Evolutionary conservation across 495 filamentous ascomycete genomes (phyloP).

Genomic region (Penicillium lividum): DNA sequence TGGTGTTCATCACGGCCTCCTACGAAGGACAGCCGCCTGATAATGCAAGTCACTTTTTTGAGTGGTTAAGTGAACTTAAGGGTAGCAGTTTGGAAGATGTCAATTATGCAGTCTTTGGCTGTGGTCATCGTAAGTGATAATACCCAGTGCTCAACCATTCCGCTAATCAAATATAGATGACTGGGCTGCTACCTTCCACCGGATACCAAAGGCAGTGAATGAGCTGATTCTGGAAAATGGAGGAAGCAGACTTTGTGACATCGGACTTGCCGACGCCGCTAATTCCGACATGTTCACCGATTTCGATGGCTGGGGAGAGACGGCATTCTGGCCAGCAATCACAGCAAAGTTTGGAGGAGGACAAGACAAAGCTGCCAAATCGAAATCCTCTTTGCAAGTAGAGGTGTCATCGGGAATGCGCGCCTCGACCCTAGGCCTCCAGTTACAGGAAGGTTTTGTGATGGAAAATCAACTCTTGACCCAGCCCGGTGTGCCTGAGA

Average conservation of each 20-base stretch:
- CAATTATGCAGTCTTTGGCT: conserved; percentile 64
- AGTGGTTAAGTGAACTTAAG: conserved; percentile 60
- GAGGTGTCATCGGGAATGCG: conserved; percentile 59
- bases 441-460: conserved; percentile 64
- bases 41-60: conserved; percentile 68
- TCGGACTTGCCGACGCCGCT: conserved; percentile 63
- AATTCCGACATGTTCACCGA: conserved; percentile 65
- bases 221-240: conserved; percentile 51
- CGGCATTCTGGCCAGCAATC: conserved; percentile 64
- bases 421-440: conserved; percentile 62
- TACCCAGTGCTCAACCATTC: neutral
- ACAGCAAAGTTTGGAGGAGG: conserved; percentile 46
- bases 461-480: conserved; percentile 57
- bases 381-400: conserved; percentile 48
- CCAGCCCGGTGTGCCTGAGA: conserved; percentile 52
- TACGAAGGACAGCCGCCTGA: conserved; percentile 78
- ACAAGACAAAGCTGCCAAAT: conserved; percentile 23
- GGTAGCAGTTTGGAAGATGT: conserved; percentile 52
- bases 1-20: conserved; percentile 67
- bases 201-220: conserved; percentile 66
- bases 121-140: conserved; percentile 37
- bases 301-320: conserved; percentile 72
- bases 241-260: conserved; percentile 51
- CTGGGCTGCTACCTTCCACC: conserved; percentile 73
- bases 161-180: conserved; percentile 41